Evolutionary conservation across 306 rosid genomes (phyloP).

Genomic region (Mucuna pruriens): DNA sequence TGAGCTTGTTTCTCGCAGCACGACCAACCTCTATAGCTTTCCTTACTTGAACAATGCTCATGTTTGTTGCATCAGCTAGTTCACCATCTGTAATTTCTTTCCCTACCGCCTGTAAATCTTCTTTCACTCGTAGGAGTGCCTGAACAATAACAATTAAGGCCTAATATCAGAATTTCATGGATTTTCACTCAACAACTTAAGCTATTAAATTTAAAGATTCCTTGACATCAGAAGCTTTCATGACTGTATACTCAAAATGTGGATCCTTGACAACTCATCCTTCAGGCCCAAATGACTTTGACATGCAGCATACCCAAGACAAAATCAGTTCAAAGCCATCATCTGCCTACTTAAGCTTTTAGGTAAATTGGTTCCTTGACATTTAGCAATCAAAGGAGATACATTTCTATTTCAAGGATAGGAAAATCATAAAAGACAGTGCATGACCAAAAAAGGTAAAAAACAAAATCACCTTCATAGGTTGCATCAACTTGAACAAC

Average conservation of each 20-base stretch:
- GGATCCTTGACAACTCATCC: background rate
- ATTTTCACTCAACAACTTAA: background rate
- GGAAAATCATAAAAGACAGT: background rate
- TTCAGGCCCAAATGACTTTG: background rate
- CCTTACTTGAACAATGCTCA: background rate
- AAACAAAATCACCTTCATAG: constrained; percentile 1
- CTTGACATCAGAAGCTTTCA: background rate
- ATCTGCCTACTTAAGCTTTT: background rate
- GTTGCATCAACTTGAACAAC: constrained; percentile 11
- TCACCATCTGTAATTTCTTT: constrained; percentile 6
- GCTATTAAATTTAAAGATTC: background rate
- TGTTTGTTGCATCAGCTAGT: background rate
- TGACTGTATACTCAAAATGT: background rate
- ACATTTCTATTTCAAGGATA: background rate
- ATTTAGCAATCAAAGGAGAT: background rate
- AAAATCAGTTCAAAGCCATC: background rate
- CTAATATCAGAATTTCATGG: background rate
- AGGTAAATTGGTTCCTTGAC: background rate
- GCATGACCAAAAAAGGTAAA: background rate
- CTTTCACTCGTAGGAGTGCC: background rate
- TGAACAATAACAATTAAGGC: background rate
- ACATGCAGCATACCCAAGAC: background rate
- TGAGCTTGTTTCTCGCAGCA: constrained; percentile 15
- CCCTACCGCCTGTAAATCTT: background rate
- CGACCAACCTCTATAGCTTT: constrained; percentile 8